Conservation (phyloP, 768 basidiomycete genomes). For the Termitomyces sp. region DNA sequence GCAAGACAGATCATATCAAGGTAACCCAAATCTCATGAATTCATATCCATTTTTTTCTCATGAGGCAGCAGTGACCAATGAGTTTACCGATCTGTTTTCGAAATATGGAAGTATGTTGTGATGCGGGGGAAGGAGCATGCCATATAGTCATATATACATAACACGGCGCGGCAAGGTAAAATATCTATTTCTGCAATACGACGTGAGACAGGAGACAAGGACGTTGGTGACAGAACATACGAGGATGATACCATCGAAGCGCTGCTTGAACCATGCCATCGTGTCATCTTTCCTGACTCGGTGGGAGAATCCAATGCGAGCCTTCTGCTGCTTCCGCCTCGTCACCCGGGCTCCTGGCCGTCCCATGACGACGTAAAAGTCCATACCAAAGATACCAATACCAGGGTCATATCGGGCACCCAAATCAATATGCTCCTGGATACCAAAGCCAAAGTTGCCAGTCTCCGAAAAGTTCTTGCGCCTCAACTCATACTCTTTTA, state of each 20-base stretch:
- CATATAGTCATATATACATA: slow-evolving; percentile 20
- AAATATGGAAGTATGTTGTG: slow-evolving; percentile 3
- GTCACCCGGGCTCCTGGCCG: slow-evolving; percentile 91
- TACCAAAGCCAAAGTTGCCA: slow-evolving; percentile 99
- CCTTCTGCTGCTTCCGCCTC: slow-evolving; percentile 83
- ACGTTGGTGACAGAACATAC: slow-evolving; percentile 36
- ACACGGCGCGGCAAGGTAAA: slow-evolving; percentile 6
- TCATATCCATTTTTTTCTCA: not conserved
- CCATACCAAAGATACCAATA: slow-evolving; percentile 99
- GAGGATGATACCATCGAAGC: slow-evolving; percentile 96
- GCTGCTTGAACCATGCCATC: slow-evolving; percentile 98
- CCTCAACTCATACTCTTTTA: slow-evolving; percentile 99
- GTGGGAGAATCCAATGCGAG: slow-evolving; percentile 83
- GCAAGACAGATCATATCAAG: no score
- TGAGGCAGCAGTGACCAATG: not conserved
- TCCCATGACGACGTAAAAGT: slow-evolving; percentile 98
- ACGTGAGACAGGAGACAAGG: not conserved
- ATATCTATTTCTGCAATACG: slow-evolving; percentile 15
- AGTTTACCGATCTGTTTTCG: slow-evolving; percentile 6
- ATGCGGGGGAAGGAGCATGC: slow-evolving; percentile 14
- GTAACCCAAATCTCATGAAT: not conserved
- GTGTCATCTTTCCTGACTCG: slow-evolving; percentile 95
- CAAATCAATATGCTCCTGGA: slow-evolving; percentile 98
- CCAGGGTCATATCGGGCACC: slow-evolving; percentile 97
- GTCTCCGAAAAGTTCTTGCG: slow-evolving; percentile 98